Conservation (phyloP, 106 monocot species). For the Xerophyta viscosa region DNA sequence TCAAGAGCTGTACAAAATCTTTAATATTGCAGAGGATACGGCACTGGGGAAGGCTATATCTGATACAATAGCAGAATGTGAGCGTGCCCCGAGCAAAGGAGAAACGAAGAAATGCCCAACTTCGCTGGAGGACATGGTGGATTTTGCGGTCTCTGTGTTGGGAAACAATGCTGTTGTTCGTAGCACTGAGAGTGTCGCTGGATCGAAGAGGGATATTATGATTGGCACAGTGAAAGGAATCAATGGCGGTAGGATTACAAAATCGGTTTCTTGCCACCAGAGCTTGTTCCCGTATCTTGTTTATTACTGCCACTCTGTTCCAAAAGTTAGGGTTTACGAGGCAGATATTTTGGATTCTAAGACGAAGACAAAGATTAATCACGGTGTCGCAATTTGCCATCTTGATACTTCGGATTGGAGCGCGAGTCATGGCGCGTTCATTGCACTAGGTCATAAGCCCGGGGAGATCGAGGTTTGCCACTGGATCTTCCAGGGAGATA, state of each 20-base stretch:
- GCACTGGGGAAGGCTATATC: slow-evolving; percentile 54
- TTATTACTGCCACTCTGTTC: slow-evolving; percentile 94
- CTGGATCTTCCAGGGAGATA: slow-evolving; percentile 94
- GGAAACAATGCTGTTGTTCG: slow-evolving; percentile 56
- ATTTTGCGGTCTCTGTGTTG: slow-evolving; percentile 60
- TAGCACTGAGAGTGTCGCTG: slow-evolving; percentile 35
- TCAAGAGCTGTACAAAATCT: slow-evolving; percentile 23
- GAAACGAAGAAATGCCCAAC: slow-evolving; percentile 88
- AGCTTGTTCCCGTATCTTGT: slow-evolving; percentile 85
- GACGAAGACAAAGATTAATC: slow-evolving; percentile 49
- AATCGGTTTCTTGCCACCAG: slow-evolving; percentile 90
- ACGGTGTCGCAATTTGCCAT: slow-evolving; percentile 87
- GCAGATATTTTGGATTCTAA: slow-evolving; percentile 52
- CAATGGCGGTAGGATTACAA: slow-evolving; percentile 60
- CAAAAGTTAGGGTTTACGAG: slow-evolving; percentile 76
- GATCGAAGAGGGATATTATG: slow-evolving; percentile 28
- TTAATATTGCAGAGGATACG: slow-evolving; percentile 30
- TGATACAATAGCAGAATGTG: slow-evolving; percentile 60
- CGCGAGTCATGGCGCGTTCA: slow-evolving; percentile 69
- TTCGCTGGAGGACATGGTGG: slow-evolving; percentile 79
- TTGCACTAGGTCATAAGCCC: slow-evolving; percentile 60
- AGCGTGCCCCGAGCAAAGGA: slow-evolving; percentile 66
- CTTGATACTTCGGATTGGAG: slow-evolving; percentile 96
- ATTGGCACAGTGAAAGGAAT: slow-evolving; percentile 54
- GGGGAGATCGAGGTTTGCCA: slow-evolving; percentile 97